Conservation (phyloP, 2,329 filamentous ascomycete species). For the Stachybotrys chlorohalonatus region DNA sequence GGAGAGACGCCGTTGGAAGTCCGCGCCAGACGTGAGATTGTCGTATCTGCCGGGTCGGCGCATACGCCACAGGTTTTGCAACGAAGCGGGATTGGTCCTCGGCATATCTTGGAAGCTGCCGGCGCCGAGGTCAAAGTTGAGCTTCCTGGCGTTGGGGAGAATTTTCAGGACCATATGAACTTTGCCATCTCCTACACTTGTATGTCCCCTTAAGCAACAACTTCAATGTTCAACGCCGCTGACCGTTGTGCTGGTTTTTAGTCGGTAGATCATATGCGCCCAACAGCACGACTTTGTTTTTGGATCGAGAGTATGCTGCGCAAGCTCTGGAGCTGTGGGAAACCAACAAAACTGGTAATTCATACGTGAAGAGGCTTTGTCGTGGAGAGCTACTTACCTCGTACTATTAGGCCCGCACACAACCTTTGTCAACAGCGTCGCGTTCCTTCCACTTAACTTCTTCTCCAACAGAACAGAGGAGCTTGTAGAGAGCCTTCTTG, state of each 20-base stretch:
- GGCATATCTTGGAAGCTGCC: slow-evolving; percentile 23
- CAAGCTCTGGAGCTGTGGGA: slow-evolving; percentile 6
- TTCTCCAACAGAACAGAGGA: slow-evolving; percentile 8
- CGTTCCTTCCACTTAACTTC: slow-evolving; percentile 10
- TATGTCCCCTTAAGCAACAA: background rate
- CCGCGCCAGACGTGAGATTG: slow-evolving; percentile 24
- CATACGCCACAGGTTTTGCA: slow-evolving; percentile 34
- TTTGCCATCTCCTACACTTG: slow-evolving; percentile 12
- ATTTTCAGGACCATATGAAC: slow-evolving; percentile 40
- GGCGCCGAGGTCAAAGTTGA: slow-evolving; percentile 43
- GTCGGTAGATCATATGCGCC: slow-evolving; percentile 9
- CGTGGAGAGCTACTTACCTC: background rate
- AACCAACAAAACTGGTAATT: slow-evolving; percentile 5
- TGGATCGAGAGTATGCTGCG: slow-evolving; percentile 6
- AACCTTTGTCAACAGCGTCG: slow-evolving; percentile 7
- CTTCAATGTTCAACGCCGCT: background rate
- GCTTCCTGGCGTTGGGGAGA: slow-evolving; percentile 52
- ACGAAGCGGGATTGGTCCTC: slow-evolving; percentile 30
- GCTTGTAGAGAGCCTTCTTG: slow-evolving; percentile 8
- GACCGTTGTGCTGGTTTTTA: background rate
- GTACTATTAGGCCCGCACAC: slow-evolving; percentile 7
- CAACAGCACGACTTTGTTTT: slow-evolving; percentile 10
- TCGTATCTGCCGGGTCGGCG: slow-evolving; percentile 30
- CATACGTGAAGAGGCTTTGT: background rate
- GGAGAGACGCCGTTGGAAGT: slow-evolving; percentile 2